Evolutionary conservation across 2,329 filamentous ascomycete species (phyloP), one percentile per base, ranked within the genome.

Genomic region (Metarhizium humberi): DNA sequence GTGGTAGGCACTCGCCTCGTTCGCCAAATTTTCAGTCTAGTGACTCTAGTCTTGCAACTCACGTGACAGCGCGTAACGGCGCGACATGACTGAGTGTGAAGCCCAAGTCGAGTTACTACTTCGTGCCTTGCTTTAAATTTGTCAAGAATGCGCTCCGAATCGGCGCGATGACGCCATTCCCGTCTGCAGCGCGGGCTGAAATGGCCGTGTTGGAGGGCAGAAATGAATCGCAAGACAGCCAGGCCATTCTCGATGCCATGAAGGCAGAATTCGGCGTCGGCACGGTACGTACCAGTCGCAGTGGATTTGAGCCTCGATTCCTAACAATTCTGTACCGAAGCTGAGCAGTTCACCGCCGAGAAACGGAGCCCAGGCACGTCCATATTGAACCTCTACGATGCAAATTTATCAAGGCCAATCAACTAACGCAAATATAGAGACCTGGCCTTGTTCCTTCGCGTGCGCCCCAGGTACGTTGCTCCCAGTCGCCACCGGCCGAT

Each of bases 171-270:
- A 64, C 62, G 56, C 59, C 59, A 20, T 57, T 62, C 38, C 56
- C 60, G 54, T 66, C 62, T 60, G 60, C 70, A 40, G 56, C 51
- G 49, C 59, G 64, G 50, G 67, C 66, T 4, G 67, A 66, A 20
- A 59, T 62, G 13, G 61, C 43, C 16, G 50, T 59, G 3, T 50
- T 66, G 7, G 60, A 67, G 5, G 70, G 67, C 53, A 63, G 57
- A 55, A 63, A 67, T 57, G 73, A 74, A 54, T 70, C 72, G 7
- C 74, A 76, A 59, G 74, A 77, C 61, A 77, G 72, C 65, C 74
- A 76, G 63, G 63, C 66, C 30, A 64, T 77, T 30, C 59, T 73
- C 2, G 67, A 71, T 40, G 66, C 66, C 55, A 67, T 74, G 59
- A 69, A 68, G 58, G 65, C 63, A 20, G 64, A 71, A 56, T 70